A percentile compares a stretch with the other conserved stretches of the same genome.
Evolutionary conservation across 345 rosid species (phyloP).

Genomic region (Lagerstroemia speciosa): DNA sequence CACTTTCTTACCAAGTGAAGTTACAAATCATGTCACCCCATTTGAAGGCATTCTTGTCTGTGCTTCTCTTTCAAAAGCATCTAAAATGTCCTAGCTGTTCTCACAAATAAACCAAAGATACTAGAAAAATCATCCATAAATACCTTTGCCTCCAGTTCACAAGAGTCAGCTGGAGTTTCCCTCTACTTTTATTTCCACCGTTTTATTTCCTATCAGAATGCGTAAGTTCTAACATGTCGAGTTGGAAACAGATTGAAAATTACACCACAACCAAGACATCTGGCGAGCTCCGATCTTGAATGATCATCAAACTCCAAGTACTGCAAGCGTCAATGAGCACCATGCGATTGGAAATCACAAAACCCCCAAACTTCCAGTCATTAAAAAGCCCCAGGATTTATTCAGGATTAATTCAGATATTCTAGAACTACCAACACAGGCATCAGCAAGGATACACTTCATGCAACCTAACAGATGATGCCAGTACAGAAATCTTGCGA

Average conservation of each 20-base stretch:
- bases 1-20: not conserved
- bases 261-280: not conserved
- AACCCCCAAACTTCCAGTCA: not conserved
- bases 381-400: not conserved
- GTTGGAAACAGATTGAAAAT: not conserved
- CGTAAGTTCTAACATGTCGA: not conserved
- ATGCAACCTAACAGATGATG: not conserved
- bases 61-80: not conserved
- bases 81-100: not conserved
- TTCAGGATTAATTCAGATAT: not conserved
- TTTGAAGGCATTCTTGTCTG: not conserved
- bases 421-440: not conserved
- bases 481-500: not conserved
- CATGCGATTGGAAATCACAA: not conserved
- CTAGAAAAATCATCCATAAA: not conserved
- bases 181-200: not conserved
- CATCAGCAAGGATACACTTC: not conserved
- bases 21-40: not conserved
- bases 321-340: not conserved
- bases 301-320: not conserved
- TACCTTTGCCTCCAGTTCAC: not conserved
- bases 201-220: not conserved
- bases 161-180: not conserved
- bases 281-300: not conserved
- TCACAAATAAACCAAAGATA: not conserved